Conservation (phyloP, 2,329 filamentous ascomycete species). For the Lecanosticta acicola region DNA sequence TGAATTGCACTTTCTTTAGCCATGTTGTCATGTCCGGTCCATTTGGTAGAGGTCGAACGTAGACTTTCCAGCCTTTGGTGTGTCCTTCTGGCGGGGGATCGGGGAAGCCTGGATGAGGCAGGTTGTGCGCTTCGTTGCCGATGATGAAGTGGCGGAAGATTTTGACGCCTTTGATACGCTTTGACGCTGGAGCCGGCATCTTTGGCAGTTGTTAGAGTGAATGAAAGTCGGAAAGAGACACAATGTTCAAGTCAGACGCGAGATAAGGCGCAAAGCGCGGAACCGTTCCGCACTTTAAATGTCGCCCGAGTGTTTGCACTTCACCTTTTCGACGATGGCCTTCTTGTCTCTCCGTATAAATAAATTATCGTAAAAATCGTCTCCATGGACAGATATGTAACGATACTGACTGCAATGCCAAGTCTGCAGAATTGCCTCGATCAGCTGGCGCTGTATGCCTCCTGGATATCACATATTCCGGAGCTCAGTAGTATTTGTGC, state of each 20-base stretch:
- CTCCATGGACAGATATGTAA: no score
- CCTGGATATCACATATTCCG: no score
- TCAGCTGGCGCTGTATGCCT: no score
- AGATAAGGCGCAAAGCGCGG: no score
- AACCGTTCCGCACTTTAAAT: no score
- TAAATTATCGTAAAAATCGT: no score
- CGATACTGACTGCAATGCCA: no score
- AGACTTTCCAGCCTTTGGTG: slow-evolving; percentile 94
- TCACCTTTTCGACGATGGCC: no score
- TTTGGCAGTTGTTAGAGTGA: neutral
- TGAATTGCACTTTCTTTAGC: slow-evolving; percentile 96
- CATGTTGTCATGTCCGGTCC: slow-evolving; percentile 84
- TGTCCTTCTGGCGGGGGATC: slow-evolving; percentile 77
- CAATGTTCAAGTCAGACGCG: neutral
- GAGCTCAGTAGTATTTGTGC: no score
- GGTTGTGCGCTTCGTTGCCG: slow-evolving; percentile 45
- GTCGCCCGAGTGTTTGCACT: no score
- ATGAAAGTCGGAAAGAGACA: neutral
- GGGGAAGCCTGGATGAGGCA: slow-evolving; percentile 73
- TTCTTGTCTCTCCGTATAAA: no score
- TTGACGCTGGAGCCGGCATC: slow-evolving; percentile 34
- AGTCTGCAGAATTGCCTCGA: no score
- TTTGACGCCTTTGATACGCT: slow-evolving; percentile 33
- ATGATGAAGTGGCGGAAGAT: slow-evolving; percentile 39
- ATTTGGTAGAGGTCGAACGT: slow-evolving; percentile 82